Evolutionary conservation across 805 yeast genomes (phyloP).

Genomic region (Saccharomycopsis oosterbeekiorum): DNA sequence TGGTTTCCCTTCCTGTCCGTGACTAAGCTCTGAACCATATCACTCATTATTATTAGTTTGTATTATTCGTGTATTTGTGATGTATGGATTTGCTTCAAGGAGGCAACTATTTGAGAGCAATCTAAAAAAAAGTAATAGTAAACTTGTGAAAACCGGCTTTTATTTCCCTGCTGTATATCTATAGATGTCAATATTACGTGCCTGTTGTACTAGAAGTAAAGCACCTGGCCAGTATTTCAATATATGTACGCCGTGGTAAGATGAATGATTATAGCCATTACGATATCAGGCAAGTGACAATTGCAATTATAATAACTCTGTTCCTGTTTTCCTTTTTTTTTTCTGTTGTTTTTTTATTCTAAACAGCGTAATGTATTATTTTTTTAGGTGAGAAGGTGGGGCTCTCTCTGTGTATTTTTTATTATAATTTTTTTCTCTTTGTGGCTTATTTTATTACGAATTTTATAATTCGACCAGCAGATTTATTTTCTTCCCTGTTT

Average conservation of each 20-base stretch:
- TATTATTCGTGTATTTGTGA: too few relatives aligned
- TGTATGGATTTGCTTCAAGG: too few relatives aligned
- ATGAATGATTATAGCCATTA: too few relatives aligned
- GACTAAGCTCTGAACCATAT: not conserved
- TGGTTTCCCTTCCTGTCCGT: conserved; percentile 44
- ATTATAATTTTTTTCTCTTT: not conserved
- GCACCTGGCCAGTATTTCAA: not conserved
- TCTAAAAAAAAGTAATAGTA: not conserved
- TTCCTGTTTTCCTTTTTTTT: not conserved
- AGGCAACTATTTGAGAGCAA: not conserved
- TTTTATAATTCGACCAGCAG: not conserved
- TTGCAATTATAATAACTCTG: not conserved
- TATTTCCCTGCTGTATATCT: not conserved
- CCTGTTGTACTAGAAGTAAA: not conserved
- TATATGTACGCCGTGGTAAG: not conserved
- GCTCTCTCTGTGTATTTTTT: not conserved
- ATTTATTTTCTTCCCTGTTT: not conserved
- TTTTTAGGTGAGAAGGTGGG: not conserved
- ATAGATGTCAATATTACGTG: not conserved
- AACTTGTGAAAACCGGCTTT: not conserved
- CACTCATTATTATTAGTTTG: not conserved
- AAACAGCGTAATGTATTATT: not conserved
- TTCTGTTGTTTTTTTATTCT: not conserved
- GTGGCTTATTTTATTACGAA: not conserved
- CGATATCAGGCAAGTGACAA: not conserved